Conservation (phyloP, 441 rosid species). For the Corymbia citriodora region DNA sequence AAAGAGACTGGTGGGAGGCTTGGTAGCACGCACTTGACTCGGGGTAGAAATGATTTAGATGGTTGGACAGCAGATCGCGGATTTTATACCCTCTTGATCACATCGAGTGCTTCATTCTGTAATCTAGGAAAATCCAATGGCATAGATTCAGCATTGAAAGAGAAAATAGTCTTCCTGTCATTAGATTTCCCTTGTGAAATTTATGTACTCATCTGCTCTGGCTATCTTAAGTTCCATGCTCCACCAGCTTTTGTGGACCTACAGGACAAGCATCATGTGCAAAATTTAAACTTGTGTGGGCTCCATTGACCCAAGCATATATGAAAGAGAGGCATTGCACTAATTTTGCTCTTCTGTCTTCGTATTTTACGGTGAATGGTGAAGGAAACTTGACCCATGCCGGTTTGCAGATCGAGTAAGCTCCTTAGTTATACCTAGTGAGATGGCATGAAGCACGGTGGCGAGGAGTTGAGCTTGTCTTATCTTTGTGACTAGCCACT, state of each 20-base stretch:
- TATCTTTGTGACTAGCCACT: background rate
- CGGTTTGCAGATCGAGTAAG: background rate
- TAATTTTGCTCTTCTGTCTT: background rate
- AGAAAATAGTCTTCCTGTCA: background rate
- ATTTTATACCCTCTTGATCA: background rate
- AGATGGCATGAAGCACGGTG: background rate
- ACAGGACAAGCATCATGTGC: background rate
- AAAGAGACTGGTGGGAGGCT: background rate
- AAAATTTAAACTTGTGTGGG: background rate
- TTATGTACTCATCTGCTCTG: background rate
- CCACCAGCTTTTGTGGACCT: background rate
- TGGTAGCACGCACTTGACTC: background rate
- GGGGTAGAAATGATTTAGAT: background rate
- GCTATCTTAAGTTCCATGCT: background rate
- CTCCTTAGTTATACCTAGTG: background rate
- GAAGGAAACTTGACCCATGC: background rate
- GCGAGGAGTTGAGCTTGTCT: background rate
- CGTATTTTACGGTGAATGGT: background rate
- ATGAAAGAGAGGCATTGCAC: background rate
- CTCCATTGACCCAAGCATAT: background rate
- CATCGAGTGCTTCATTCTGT: background rate
- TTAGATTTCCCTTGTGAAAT: background rate
- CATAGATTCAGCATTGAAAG: background rate
- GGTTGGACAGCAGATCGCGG: background rate
- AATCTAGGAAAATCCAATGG: background rate